Base-by-base conservation (phyloP, 179 eudicot genomes). In the Amaranthus tricolor region DNA sequence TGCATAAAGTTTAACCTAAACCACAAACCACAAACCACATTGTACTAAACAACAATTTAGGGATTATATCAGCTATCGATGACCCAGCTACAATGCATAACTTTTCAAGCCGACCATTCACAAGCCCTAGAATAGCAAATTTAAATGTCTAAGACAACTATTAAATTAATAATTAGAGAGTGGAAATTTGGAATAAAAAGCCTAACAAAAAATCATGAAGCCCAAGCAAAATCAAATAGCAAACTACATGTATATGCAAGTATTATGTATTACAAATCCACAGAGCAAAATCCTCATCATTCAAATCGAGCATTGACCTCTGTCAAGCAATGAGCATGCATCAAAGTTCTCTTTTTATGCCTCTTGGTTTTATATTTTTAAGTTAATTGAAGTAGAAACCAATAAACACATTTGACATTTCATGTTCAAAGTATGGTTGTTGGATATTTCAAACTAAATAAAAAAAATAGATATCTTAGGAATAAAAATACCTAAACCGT, bases 81-180 rank as follows among this genome's bases (percentile, higher is more conserved):
- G 80, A 59, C 80, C 78, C 80, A 16, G 72, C 76, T 84, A 77
- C 88, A 68, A 80, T 81, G 5, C 96, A 92, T 12, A 87, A 89
- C 88, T 86, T 90, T 82, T 94, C 98, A 72, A 90, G 83, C 71
- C 85, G 77, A 62, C 90, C 92, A 81, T 92, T 94, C 69, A 94
- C 96, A 79, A 94, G 91, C 96, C 98, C 92, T 78, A 8, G 44
- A 66, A 81, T 19, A 79, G 55, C 62, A 80, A 16, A 53, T 20
- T 74, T 19, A 59, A 79, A 43, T 24, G n/a, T 0, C 60, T 78
- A 73, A n/a, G n/a, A n/a, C n/a, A n/a, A n/a, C n/a, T n/a, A n/a
- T n/a, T n/a, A 80, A n/a, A 82, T 76, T 77, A 60, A 65, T 69
- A 20, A 57, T 70, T 40, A 48, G 14, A 52, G 67, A 60, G 9